A percentile compares a stretch with the other conserved stretches of the same genome.
These are phyloP conservation scores for Aspergillus sp. DNA, from an alignment of 2,329 filamentous ascomycete species.

Conservation along the genomic window DNA sequence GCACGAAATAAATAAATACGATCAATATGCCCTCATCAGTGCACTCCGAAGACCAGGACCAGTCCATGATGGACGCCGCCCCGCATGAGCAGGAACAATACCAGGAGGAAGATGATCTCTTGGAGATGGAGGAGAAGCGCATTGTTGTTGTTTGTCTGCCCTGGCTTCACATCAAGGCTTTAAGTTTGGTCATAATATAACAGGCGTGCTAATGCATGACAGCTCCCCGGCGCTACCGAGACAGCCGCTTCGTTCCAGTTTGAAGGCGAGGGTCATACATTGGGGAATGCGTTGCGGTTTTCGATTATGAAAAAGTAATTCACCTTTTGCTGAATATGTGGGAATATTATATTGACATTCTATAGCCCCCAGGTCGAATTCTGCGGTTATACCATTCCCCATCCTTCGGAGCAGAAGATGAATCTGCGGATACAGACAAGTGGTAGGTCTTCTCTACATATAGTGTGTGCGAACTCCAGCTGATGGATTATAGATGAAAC, in stretches of 20 bases:
- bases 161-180: no score
- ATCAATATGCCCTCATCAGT: constrained; percentile 32
- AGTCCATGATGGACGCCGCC: constrained; percentile 36
- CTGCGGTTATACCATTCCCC: constrained; percentile 95
- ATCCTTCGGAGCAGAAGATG: constrained; percentile 94
- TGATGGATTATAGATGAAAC: constrained; percentile 57
- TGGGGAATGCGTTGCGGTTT: constrained; percentile 89
- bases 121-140: constrained; percentile 43
- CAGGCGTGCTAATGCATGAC: neutral
- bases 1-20: neutral
- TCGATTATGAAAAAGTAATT: constrained; percentile 95
- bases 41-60: constrained; percentile 34
- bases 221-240: constrained; percentile 78
- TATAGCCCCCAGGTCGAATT: constrained; percentile 88
- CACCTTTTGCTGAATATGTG: neutral
- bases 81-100: constrained; percentile 35
- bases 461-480: neutral
- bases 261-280: constrained; percentile 84
- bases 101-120: constrained; percentile 40
- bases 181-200: no score
- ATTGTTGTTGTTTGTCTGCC: constrained; percentile 55
- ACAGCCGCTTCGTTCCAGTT: constrained; percentile 95
- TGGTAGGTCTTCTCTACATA: constrained; percentile 51
- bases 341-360: constrained; percentile 4
- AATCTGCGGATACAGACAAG: constrained; percentile 96